Conservation (phyloP, 1,139 yeast species). For the Taphrina flavorubra region DNA sequence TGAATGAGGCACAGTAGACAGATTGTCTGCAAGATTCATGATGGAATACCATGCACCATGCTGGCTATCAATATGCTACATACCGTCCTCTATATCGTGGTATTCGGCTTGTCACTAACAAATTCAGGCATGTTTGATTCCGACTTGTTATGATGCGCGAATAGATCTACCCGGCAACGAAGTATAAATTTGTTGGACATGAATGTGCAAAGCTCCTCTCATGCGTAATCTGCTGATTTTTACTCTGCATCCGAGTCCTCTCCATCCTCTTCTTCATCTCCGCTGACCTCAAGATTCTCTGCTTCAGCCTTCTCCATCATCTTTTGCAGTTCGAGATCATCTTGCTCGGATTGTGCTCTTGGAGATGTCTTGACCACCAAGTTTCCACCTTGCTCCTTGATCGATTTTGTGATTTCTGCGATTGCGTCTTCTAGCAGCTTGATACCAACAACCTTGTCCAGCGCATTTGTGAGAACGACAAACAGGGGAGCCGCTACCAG, state of each 20-base stretch:
- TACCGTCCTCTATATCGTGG: background rate
- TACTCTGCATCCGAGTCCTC: constrained; percentile 38
- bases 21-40: too few species aligned
- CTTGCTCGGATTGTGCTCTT: constrained; percentile 97
- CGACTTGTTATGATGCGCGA: too few species aligned
- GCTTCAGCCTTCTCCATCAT: constrained; percentile 77
- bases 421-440: constrained; percentile 79
- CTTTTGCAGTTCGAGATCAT: constrained; percentile 97
- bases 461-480: constrained; percentile 88
- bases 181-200: background rate
- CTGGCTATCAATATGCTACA: background rate
- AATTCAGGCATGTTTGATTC: too few species aligned
- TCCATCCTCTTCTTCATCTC: constrained; percentile 47
- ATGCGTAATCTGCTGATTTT: background rate
- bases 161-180: too few species aligned
- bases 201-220: background rate
- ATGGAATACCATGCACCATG: background rate
- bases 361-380: constrained; percentile 97
- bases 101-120: too few species aligned
- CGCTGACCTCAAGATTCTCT: constrained; percentile 65
- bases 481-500: constrained; percentile 97
- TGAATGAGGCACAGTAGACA: too few species aligned
- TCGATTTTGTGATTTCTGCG: constrained; percentile 70
- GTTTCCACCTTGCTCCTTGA: constrained; percentile 78
- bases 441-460: constrained; percentile 89